Base-by-base conservation (phyloP, 768 basidiomycete genomes). In the Boletus barrowsii region DNA sequence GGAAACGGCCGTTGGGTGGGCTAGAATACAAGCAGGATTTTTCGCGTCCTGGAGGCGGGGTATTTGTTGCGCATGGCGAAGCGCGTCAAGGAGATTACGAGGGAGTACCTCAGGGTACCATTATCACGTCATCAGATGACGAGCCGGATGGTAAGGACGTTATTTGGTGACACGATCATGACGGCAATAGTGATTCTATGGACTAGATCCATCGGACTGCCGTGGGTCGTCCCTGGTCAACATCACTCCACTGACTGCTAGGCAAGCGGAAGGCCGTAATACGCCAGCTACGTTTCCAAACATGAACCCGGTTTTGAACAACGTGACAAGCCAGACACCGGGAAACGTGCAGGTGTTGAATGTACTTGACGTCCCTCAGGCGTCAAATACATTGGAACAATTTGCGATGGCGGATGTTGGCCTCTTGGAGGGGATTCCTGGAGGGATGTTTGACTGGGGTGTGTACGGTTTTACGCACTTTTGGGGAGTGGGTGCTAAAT, bases 401-500 rank as follows among this genome's bases (percentile, higher is more conserved):
- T 79, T 82, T 62, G 82, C 84, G 32, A 76, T 83, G 74, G 80
- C 81, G 18, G 87, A 90, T 65, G 80, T 72, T 55, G 85, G 81
- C 17, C 80, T 88, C 51, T 72, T 93, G 68, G 88, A 90, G 56
- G 88, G 88, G 1, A 83, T 93, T 49, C 90, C 90, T 41, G 86
- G 84, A 4, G 79, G 82, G 18, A 91, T 93, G 88, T 93, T 90
- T 70, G 89, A 92, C 68, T 93, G 88, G 88, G 82, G 89, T 90
- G 62, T 59, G 79, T 76, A 51, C 14, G 1, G 60, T 77, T 74
- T 53, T 22, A 41, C 48, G 56, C 41, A 48, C 47, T 37, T 40
- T 45, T 47, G 22, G 14, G 26, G 41, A 22, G 45, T 29, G 14
- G 6, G 40, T 7, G 35, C 49, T 35, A 41, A 42, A 35, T n/a